These are phyloP conservation scores for Pseudevernia furfuracea DNA, from an alignment of 495 filamentous ascomycete species.

Conservation along the genomic window DNA sequence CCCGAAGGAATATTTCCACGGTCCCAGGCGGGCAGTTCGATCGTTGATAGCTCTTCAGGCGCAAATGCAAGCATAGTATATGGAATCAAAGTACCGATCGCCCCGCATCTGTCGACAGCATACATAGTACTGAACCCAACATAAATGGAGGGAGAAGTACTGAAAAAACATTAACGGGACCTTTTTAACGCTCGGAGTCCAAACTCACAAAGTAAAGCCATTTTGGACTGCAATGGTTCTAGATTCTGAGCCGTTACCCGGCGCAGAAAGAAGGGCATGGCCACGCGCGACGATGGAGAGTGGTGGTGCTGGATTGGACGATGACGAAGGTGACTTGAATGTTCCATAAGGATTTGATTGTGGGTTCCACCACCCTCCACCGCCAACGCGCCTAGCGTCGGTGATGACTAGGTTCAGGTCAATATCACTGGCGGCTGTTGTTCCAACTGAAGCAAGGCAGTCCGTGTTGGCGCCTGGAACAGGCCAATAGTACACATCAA, in stretches of 20 bases:
- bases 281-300: not conserved
- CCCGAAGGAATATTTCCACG: not conserved
- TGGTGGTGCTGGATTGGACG: not conserved
- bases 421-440: not conserved
- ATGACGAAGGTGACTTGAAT: not conserved
- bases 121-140: conserved; percentile 4
- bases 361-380: not conserved
- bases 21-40: not conserved
- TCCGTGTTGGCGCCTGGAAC: conserved; percentile 5
- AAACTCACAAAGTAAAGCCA: not conserved
- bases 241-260: not conserved
- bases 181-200: not conserved
- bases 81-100: not conserved
- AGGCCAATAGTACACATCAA: conserved; percentile 15
- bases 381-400: not conserved
- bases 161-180: not conserved
- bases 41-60: conserved; percentile 15
- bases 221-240: not conserved
- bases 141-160: conserved; percentile 16
- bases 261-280: not conserved
- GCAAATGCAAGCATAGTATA: conserved; percentile 14
- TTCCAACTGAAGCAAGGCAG: conserved; percentile 7
- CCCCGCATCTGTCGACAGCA: conserved; percentile 5
- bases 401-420: not conserved
- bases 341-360: conserved; percentile 3